These are phyloP conservation scores for Apostasia ramifera DNA, from an alignment of 106 monocot genomes.

Conservation along the genomic window DNA sequence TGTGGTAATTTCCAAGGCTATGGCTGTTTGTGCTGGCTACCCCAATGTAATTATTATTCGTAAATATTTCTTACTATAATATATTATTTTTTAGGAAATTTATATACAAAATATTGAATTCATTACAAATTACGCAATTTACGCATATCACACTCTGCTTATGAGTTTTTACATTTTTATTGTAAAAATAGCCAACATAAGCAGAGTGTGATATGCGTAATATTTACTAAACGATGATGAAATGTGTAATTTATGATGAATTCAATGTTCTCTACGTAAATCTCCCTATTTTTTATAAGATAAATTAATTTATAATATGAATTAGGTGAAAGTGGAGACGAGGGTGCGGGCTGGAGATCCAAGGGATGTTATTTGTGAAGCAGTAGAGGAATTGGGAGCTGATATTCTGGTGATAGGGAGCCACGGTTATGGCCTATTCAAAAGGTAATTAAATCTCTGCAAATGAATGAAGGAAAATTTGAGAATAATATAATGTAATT, in stretches of 20 bases:
- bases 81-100: not conserved
- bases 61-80: too few relatives aligned
- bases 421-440: conserved; percentile 58
- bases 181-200: too few relatives aligned
- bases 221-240: not conserved
- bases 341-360: conserved; percentile 35
- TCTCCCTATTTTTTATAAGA: not conserved
- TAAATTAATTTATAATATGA: not conserved
- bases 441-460: conserved; percentile 23
- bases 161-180: too few relatives aligned
- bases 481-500: too few relatives aligned
- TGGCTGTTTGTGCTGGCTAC: conserved; percentile 14
- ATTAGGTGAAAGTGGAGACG: conserved; percentile 25
- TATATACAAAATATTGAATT: too few relatives aligned
- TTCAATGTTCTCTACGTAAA: not conserved
- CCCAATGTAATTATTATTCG: conserved; percentile 7
- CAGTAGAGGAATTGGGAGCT: conserved; percentile 26
- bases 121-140: too few relatives aligned
- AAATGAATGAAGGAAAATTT: too few relatives aligned
- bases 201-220: not conserved
- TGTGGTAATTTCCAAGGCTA: conserved; percentile 28
- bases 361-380: conserved; percentile 57
- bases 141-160: too few relatives aligned
- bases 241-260: not conserved
- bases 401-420: conserved; percentile 59